Evolutionary conservation across 768 basidiomycete genomes (phyloP), one percentile per base, ranked within the genome.

Genomic region (Mycena rebaudengoi): DNA sequence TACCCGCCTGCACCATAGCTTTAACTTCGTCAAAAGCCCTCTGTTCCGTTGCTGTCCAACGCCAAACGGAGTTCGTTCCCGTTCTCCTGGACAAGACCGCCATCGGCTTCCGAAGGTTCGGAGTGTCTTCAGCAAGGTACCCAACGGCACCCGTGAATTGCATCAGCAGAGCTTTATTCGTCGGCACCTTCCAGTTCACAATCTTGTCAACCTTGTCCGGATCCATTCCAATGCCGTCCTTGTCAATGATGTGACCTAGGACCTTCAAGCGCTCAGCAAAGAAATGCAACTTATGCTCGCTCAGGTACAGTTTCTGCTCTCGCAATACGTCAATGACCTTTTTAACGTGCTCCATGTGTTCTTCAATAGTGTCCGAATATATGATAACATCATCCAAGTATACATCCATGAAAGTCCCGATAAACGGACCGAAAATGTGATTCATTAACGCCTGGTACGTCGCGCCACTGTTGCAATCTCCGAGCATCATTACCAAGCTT

Each of bases 361-460:
- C 77, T 7, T 77, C 76, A 0, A 78, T 28, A 0, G 73, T 66
- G 12, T 81, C 46, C 0, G 80, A 84, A 64, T 75, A 83, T 18
- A 83, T 77, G 4, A 82, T 60, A 12, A 80, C 80, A 45, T 82
- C 76, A 58, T 83, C 79, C 0, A 82, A 69, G 64, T 82, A 81
- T 2, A 83, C 72, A 55, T 82, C 75, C 62, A 81, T 73, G 45
- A 81, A 78, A 0, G 53, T 48, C 0, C 81, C 82, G 43, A 85
- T 76, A 41, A 73, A 73, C 1, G 62, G 35, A 0, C 64, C 43
- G 45, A 78, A 79, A 0, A 85, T 68, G 39, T 83, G 75, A 39
- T 82, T 82, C 80, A 83, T 83, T 0, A 85, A 48, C 0, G 76
- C 63, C 55, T 84, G 83, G 68, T 77, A 84, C 0, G 82, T 84